phyloP scores from a whole-genome alignment of 139 green algal species.

The Microglena sp. region DNA sequence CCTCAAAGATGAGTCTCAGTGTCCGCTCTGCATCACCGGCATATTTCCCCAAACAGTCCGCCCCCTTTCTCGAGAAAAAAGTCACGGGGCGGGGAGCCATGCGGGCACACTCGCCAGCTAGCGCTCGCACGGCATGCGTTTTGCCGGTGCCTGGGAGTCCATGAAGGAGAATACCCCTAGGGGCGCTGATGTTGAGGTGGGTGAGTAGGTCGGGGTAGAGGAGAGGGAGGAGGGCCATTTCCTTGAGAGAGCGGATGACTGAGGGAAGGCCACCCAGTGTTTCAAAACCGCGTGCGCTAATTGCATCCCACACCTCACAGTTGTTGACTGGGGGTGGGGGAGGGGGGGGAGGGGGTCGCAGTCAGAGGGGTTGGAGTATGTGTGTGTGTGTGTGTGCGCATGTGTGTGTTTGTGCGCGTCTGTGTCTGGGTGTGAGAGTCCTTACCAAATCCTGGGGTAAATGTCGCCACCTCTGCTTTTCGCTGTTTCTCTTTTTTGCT shows the following conservation, averaged over 20 bases:
- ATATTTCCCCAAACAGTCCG: constrained; percentile 88
- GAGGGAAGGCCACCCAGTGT: constrained; percentile 38
- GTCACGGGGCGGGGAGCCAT: constrained; percentile 42
- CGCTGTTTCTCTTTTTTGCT: too few species aligned
- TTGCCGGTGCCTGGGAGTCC: constrained; percentile 61
- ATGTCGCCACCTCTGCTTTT: too few species aligned
- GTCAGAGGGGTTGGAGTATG: too few species aligned
- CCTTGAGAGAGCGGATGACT: constrained; percentile 47
- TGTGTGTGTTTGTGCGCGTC: too few species aligned
- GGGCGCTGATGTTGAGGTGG: too few species aligned
- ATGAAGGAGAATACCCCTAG: constrained; percentile 65
- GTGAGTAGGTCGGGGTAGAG: constrained; percentile 69
- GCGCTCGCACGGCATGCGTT: constrained; percentile 49
- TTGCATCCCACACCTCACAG: too few species aligned
- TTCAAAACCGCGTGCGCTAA: constrained; percentile 23
- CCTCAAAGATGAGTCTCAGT: constrained; percentile 74
- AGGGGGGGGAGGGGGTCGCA: too few species aligned
- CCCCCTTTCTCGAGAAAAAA: constrained; percentile 73
- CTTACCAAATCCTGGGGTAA: too few species aligned
- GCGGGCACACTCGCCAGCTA: constrained; percentile 49
- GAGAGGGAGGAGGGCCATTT: constrained; percentile 82
- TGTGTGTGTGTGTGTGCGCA: not conserved
- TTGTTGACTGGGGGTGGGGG: too few species aligned
- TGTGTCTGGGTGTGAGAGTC: too few species aligned
- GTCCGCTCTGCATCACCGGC: constrained; percentile 76